Percentiles rank a stretch among this genome's conserved stretches.
These are phyloP conservation scores for Carex pumila DNA, from an alignment of 176 grass and related monocot genomes.

Conservation along the genomic window DNA sequence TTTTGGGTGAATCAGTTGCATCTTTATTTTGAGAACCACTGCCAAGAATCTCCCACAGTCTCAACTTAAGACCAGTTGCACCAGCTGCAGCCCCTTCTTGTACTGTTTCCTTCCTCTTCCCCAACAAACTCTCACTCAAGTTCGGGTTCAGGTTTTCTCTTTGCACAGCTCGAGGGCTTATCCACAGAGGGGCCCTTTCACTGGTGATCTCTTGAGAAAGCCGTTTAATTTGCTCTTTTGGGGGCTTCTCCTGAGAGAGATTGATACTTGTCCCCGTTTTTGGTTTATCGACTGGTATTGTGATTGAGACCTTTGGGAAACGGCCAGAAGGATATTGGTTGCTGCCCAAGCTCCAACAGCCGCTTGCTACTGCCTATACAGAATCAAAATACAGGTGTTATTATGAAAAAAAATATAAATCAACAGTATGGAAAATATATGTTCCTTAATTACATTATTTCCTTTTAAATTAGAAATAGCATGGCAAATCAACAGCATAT, in stretches of 20 bases:
- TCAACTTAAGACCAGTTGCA: conserved; percentile 59
- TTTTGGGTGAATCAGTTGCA: conserved; percentile 30
- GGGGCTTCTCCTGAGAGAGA: conserved; percentile 34
- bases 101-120: conserved; percentile 19
- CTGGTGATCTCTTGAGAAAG: conserved; percentile 35
- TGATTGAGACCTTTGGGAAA: conserved; percentile 83
- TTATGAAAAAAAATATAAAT: not conserved
- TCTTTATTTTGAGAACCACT: conserved; percentile 63
- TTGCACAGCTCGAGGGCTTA: conserved; percentile 29
- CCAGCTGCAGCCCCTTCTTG: conserved; percentile 24
- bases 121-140: conserved; percentile 10
- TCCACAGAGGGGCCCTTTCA: conserved; percentile 23
- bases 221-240: conserved; percentile 27
- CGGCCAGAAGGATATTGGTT: conserved; percentile 50
- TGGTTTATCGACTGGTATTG: conserved; percentile 40
- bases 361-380: conserved; percentile 46
- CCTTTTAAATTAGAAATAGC: not conserved
- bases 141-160: conserved; percentile 37
- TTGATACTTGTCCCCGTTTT: conserved; percentile 23
- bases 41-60: conserved; percentile 87
- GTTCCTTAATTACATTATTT: conserved; percentile 8
- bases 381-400: not conserved
- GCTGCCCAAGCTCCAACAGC: conserved; percentile 52
- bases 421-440: conserved; percentile 17
- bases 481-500: not conserved